phyloP scores from a whole-genome alignment of 352 stramenopile species.

The Peronosclerospora sorghi region DNA sequence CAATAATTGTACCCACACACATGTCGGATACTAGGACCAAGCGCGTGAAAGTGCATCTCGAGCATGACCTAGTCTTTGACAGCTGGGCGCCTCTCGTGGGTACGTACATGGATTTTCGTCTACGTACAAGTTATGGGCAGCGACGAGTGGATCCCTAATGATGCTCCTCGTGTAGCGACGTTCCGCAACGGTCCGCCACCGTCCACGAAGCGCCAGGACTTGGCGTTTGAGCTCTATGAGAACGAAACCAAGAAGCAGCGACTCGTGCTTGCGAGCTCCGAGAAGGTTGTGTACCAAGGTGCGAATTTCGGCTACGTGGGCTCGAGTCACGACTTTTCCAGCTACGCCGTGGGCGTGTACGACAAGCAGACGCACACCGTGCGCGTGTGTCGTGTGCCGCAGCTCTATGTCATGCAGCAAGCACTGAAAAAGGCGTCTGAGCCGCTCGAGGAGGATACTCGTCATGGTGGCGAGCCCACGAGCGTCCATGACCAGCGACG shows the following conservation, averaged over 20 bases:
- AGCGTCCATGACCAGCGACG: constrained; percentile 55
- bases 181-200: constrained; percentile 74
- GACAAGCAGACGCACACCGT: constrained; percentile 69
- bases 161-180: constrained; percentile 27
- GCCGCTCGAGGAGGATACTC: constrained; percentile 63
- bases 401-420: constrained; percentile 84
- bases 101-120: constrained; percentile 18
- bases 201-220: constrained; percentile 36
- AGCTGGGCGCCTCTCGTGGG: constrained; percentile 45
- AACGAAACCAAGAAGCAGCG: constrained; percentile 72
- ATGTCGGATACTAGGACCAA: constrained; percentile 30
- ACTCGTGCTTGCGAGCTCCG: constrained; percentile 59
- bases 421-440: constrained; percentile 57
- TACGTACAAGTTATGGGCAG: not conserved
- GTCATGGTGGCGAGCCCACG: constrained; percentile 39
- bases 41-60: constrained; percentile 44
- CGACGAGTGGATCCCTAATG: not conserved
- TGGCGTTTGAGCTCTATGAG: constrained; percentile 75
- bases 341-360: constrained; percentile 65
- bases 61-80: constrained; percentile 51
- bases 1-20: no score
- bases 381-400: constrained; percentile 62
- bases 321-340: constrained; percentile 53
- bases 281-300: constrained; percentile 76
- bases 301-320: constrained; percentile 80